Percentiles rank a stretch among this genome's conserved stretches.
Conservation (phyloP, 169 alveolate species). For the Sarcocystis neurona region DNA sequence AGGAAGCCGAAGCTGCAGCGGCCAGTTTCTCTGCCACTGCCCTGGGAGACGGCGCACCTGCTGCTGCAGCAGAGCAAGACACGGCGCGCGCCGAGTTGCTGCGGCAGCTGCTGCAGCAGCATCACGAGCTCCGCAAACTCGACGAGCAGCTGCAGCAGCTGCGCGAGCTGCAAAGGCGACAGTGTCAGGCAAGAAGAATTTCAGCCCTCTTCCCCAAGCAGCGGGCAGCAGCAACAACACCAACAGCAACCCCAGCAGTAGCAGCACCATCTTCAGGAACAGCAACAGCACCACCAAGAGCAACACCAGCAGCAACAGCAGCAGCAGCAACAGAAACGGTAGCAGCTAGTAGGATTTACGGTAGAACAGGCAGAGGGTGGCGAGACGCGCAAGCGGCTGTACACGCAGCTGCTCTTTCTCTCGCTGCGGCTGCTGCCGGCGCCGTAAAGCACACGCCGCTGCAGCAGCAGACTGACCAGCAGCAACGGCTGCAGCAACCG, state of each 20-base stretch:
- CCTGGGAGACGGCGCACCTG: no score
- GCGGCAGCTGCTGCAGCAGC: no score
- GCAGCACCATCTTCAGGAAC: neutral
- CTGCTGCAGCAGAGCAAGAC: no score
- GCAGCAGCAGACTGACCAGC: neutral
- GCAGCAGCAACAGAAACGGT: neutral
- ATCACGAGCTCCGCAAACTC: no score
- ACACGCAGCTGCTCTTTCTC: neutral
- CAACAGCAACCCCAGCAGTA: neutral
- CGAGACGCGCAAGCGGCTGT: neutral
- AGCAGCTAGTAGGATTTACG: neutral
- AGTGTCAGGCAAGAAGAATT: neutral
- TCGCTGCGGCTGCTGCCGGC: no score
- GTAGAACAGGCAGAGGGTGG: neutral
- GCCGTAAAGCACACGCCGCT: neutral
- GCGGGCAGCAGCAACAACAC: neutral
- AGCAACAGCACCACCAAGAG: neutral
- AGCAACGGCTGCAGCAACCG: slow-evolving; percentile 10
- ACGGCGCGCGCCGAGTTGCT: no score
- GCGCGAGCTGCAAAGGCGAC: neutral
- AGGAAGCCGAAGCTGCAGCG: no score
- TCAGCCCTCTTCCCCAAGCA: neutral
- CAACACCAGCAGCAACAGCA: neutral
- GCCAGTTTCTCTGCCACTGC: no score
- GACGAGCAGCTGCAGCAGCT: no score